These are phyloP conservation scores for Aspergillus bertholletiae DNA, from an alignment of 495 filamentous ascomycete species.

Conservation along the genomic window DNA sequence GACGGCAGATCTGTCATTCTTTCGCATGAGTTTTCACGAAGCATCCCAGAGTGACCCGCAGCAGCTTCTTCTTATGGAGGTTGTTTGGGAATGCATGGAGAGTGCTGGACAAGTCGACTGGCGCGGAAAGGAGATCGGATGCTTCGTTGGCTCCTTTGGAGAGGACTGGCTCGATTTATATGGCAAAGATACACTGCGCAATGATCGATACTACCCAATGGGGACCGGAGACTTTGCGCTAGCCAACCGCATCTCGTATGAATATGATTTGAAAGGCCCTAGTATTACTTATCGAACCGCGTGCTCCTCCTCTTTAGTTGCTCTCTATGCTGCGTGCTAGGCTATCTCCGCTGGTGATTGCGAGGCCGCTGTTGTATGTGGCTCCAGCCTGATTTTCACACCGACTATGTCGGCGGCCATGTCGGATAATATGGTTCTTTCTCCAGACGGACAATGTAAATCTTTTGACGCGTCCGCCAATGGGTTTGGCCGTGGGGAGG, in stretches of 20 bases:
- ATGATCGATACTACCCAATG: constrained; percentile 7
- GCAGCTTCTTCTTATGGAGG: constrained; percentile 24
- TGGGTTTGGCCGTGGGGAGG: constrained; percentile 63
- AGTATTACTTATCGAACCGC: constrained; percentile 6
- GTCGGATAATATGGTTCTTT: constrained; percentile 25
- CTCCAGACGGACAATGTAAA: constrained; percentile 35
- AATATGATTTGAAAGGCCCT: constrained; percentile 26
- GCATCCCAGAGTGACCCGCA: constrained; percentile 18
- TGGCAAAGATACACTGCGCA: background rate
- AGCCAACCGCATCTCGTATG: constrained; percentile 30
- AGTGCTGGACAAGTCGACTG: constrained; percentile 4
- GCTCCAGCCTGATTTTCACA: constrained; percentile 34
- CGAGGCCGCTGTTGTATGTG: constrained; percentile 33
- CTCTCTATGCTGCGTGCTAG: too few relatives aligned
- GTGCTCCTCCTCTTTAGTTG: constrained; percentile 36
- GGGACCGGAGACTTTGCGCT: constrained; percentile 27
- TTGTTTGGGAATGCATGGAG: constrained; percentile 24
- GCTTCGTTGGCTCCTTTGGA: constrained; percentile 34
- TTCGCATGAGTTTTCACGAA: background rate
- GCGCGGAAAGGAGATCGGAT: constrained; percentile 27
- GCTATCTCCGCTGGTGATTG: too few relatives aligned
- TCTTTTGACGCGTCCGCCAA: constrained; percentile 59
- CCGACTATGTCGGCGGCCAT: constrained; percentile 29
- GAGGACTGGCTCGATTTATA: constrained; percentile 4
- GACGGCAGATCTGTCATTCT: constrained; percentile 26